Evolutionary conservation across 164 flowering plant species (phyloP), one percentile per base, ranked within the genome.

Genomic region (Vitis vinifera): DNA sequence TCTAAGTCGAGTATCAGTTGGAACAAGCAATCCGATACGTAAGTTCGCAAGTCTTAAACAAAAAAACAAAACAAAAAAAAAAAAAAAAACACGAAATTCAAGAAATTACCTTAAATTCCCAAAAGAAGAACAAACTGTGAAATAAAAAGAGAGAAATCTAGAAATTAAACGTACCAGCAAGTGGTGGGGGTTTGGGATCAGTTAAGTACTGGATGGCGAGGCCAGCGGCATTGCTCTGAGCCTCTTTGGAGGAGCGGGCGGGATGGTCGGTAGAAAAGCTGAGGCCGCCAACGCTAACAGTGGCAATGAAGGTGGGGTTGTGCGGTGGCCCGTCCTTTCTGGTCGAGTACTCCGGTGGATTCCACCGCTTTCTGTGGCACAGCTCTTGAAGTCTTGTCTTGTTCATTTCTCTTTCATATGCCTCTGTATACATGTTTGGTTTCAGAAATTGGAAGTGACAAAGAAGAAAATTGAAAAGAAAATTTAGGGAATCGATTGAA

Each of bases 181-280:
- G 14, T 44, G 52, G 53, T 47, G n/a, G 19, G 12, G 73, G 61
- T 44, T 10, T 8, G 49, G 68, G 57, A n/a, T 30, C 9, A 10
- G 76, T 27, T 70, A 78, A 68, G 60, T 81, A 74, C 3, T 23
- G n/a, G 63, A 75, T 72, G 13, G 89, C 89, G 59, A 79, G 44
- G 19, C 49, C 68, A 10, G 93, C 91, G 10, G 86, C 93, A 4
- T 77, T 75, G 68, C 79, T 87, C 52, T 83, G 89, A 8, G 93
- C 84, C 5, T 83, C 79, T 59, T 85, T 87, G 51, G 81, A 37
- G 29, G 87, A 65, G 17, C 14, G 70, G 70, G 51, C 71, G 12
- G 10, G 56, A 1, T 9, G 12, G 2, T 51, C 11, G 29, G 82
- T 53, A 14, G 59, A 50, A 63, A 82, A 88, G 3, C 72, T 0